Evolutionary conservation across 306 rosid species (phyloP).

Genomic region (Carpinus fangiana): DNA sequence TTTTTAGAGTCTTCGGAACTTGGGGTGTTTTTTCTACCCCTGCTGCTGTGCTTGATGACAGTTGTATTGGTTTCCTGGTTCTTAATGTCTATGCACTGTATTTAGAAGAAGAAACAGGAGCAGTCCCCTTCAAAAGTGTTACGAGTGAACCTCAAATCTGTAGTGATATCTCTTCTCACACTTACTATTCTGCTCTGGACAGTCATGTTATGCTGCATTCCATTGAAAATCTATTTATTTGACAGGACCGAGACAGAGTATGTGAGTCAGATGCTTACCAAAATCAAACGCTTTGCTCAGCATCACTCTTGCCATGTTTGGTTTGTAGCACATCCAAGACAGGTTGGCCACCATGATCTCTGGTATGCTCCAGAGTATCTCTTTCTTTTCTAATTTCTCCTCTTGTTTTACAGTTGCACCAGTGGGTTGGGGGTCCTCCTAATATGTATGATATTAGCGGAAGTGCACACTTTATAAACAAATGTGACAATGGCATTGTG

Average conservation of each 20-base stretch:
- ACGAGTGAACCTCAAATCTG: background rate
- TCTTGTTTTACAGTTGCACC: slow-evolving; percentile 57
- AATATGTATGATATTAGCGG: slow-evolving; percentile 95
- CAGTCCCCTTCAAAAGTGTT: background rate
- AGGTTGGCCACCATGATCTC: slow-evolving; percentile 48
- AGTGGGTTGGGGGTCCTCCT: slow-evolving; percentile 80
- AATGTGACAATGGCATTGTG: slow-evolving; percentile 93
- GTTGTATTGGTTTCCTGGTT: background rate
- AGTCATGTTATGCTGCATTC: slow-evolving; percentile 9
- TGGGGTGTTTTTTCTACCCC: background rate
- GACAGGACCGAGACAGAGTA: slow-evolving; percentile 93
- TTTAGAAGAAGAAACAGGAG: background rate
- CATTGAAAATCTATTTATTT: background rate
- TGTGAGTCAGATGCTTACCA: slow-evolving; percentile 92
- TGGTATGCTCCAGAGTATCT: slow-evolving; percentile 5
- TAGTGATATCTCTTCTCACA: background rate
- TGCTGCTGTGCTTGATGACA: background rate
- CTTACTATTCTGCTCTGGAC: slow-evolving; percentile 8
- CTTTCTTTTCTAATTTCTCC: slow-evolving; percentile 24
- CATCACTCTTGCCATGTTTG: slow-evolving; percentile 95
- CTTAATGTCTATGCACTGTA: background rate
- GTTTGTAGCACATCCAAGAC: slow-evolving; percentile 97
- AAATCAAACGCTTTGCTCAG: slow-evolving; percentile 89
- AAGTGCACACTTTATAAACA: slow-evolving; percentile 91
- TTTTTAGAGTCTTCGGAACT: background rate